Percentiles rank a stretch among this genome's conserved stretches.
These are phyloP conservation scores for Rhodotorula sp. DNA, from an alignment of 1,284 basidiomycete genomes.

Conservation along the genomic window DNA sequence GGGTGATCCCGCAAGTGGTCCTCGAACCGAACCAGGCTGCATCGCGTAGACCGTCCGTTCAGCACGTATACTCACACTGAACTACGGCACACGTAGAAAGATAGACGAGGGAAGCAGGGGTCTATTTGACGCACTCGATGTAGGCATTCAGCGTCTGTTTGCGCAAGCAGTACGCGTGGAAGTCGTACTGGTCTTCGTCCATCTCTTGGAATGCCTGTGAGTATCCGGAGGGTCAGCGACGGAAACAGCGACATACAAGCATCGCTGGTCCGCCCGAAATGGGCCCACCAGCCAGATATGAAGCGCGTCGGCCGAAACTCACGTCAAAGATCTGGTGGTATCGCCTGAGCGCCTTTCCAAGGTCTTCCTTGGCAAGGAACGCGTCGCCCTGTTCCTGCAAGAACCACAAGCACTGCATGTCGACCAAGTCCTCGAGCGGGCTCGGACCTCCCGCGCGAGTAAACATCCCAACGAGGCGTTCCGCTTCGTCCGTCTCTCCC, in stretches of 20 bases:
- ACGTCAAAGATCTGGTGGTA: constrained; percentile 76
- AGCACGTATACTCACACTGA: neutral
- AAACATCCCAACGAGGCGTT: constrained; percentile 71
- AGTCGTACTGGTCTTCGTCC: constrained; percentile 97
- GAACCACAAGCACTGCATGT: constrained; percentile 94
- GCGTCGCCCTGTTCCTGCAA: constrained; percentile 78
- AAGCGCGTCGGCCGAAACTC: constrained; percentile 19
- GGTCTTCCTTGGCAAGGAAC: constrained; percentile 63
- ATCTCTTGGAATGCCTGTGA: constrained; percentile 75
- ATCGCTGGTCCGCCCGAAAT: neutral
- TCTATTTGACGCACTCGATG: constrained; percentile 59
- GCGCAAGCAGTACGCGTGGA: constrained; percentile 91
- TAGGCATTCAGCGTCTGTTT: constrained; percentile 86
- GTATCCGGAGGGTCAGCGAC: no score
- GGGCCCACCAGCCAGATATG: neutral
- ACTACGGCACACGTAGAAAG: neutral
- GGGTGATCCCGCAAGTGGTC: constrained; percentile 31
- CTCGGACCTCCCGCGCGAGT: constrained; percentile 75
- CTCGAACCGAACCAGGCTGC: constrained; percentile 36
- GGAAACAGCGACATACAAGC: neutral
- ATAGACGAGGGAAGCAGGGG: no score
- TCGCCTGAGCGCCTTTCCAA: constrained; percentile 82
- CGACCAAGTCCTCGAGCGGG: constrained; percentile 79
- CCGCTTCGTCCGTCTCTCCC: constrained; percentile 72
- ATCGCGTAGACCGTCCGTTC: constrained; percentile 52